Evolutionary conservation across 352 stramenopile species (phyloP).

Genomic region (Phytophthora hibernalis): DNA sequence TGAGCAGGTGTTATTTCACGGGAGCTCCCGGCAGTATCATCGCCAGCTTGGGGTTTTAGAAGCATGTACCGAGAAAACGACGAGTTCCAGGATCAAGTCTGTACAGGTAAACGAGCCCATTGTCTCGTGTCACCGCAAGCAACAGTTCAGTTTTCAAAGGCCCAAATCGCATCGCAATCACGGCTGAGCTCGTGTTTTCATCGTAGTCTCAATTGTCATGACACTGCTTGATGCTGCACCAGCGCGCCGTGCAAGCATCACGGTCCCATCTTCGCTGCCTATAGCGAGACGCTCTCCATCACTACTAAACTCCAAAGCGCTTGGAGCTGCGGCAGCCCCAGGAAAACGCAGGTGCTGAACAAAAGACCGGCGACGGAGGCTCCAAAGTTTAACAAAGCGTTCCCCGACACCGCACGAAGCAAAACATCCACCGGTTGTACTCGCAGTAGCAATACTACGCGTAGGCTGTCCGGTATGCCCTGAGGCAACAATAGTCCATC

Average conservation of each 20-base stretch:
- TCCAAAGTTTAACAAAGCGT: conserved; percentile 62
- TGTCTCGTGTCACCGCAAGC: conserved; percentile 61
- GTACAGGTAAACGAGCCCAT: conserved; percentile 82
- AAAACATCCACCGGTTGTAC: conserved; percentile 49
- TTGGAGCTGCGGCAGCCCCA: conserved; percentile 15
- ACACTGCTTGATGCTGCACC: conserved; percentile 31
- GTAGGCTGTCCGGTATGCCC: conserved; percentile 50
- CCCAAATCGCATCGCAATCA: conserved; percentile 57
- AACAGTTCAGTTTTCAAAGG: conserved; percentile 28
- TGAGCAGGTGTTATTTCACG: conserved; percentile 24
- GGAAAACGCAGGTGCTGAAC: conserved; percentile 35
- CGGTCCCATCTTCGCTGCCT: conserved; percentile 62
- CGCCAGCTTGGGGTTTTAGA: conserved; percentile 54
- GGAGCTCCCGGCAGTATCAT: neutral
- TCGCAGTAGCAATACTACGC: conserved; percentile 31
- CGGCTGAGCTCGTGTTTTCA: conserved; percentile 68
- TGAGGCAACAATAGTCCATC: conserved; percentile 51
- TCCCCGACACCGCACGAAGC: conserved; percentile 56
- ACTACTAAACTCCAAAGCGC: conserved; percentile 49
- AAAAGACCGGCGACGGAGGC: conserved; percentile 52
- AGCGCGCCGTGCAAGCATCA: conserved; percentile 43
- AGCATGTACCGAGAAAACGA: conserved; percentile 60
- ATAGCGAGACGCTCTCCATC: conserved; percentile 60
- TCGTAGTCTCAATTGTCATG: conserved; percentile 47
- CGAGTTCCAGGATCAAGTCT: conserved; percentile 42